Percentiles rank a stretch among this genome's conserved stretches.
Evolutionary conservation across 305 asterid genomes (phyloP).

Genomic region (Fraxinus velutina): DNA sequence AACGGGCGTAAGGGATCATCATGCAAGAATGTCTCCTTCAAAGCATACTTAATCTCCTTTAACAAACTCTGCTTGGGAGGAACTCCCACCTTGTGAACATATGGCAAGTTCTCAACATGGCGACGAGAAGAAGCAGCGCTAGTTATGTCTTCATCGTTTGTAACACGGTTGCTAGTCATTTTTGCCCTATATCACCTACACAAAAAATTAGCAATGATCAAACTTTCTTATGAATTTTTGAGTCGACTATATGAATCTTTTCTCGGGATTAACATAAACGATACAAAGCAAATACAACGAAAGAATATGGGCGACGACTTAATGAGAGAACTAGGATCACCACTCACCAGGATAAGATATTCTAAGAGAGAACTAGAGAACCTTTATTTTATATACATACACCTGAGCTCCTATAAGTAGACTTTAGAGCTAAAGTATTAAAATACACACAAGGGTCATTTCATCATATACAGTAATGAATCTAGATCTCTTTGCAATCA

Average conservation of each 20-base stretch:
- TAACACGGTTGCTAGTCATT: constrained; percentile 39
- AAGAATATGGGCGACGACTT: neutral
- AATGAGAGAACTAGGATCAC: neutral
- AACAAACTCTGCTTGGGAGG: constrained; percentile 52
- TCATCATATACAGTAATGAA: constrained; percentile 11
- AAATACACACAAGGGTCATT: neutral
- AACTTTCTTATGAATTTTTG: neutral
- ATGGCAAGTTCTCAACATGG: constrained; percentile 28
- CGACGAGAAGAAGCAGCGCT: constrained; percentile 37
- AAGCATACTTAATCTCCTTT: constrained; percentile 39
- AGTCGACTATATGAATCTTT: neutral
- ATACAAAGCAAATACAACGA: neutral
- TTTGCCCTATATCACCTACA: constrained; percentile 22
- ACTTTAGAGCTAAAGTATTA: neutral
- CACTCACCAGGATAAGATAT: neutral
- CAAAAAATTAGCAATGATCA: neutral
- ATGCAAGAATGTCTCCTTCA: constrained; percentile 64
- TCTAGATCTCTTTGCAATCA: constrained; percentile 16
- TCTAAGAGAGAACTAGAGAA: neutral
- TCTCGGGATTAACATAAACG: neutral
- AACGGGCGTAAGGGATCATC: constrained; percentile 61
- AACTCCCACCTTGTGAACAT: constrained; percentile 54
- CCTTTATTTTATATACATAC: constrained; percentile 19
- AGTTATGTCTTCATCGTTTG: constrained; percentile 30
- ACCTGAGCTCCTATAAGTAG: neutral